Percentiles rank a stretch among this genome's conserved stretches.
These are phyloP conservation scores for Sutorius australiensis DNA, from an alignment of 768 basidiomycete genomes.

Conservation along the genomic window DNA sequence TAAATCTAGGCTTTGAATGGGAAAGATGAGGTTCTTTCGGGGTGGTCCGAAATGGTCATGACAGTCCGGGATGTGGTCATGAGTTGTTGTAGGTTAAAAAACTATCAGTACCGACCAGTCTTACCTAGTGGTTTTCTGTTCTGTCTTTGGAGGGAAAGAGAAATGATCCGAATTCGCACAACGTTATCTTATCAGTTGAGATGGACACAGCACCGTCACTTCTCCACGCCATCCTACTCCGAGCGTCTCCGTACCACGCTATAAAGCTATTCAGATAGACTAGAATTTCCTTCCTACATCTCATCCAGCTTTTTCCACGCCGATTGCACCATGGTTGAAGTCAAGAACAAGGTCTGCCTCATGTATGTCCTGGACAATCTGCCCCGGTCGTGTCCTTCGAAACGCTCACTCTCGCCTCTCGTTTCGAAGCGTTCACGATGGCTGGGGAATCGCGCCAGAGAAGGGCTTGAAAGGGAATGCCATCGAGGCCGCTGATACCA, in stretches of 20 bases:
- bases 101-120: no score
- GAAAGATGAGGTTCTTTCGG: no score
- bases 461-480: constrained; percentile 81
- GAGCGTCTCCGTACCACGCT: constrained; percentile 4
- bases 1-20: background rate
- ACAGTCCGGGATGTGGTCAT: no score
- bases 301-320: no score
- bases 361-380: constrained; percentile 50
- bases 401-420: background rate
- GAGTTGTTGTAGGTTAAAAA: no score
- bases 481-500: constrained; percentile 79
- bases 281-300: background rate
- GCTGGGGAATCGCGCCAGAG: constrained; percentile 79
- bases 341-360: constrained; percentile 88
- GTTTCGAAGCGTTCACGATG: constrained; percentile 79
- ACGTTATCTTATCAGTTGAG: background rate
- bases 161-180: no score
- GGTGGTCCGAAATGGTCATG: no score
- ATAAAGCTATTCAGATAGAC: constrained; percentile 5
- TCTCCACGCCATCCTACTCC: background rate
- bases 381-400: background rate
- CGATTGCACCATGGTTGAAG: constrained; percentile 39
- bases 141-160: no score
- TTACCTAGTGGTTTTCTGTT: no score
- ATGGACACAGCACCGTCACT: background rate